Evolutionary conservation across 768 basidiomycete genomes (phyloP).

Genomic region (Porpolomopsis calyptriformis): DNA sequence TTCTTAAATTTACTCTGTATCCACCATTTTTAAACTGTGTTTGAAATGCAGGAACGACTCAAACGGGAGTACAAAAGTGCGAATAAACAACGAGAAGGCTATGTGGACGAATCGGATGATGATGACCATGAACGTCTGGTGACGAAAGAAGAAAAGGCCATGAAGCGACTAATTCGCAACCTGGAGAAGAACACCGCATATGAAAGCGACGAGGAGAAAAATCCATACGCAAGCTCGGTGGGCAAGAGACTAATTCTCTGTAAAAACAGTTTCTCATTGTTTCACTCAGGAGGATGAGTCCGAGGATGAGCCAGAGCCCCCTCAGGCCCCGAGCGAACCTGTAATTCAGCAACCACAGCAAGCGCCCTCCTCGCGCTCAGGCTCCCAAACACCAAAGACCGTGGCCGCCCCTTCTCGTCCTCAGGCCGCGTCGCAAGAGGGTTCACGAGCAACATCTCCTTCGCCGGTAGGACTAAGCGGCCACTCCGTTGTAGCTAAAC

Average conservation of each 20-base stretch:
- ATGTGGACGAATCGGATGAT: slow-evolving; percentile 67
- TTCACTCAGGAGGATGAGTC: slow-evolving; percentile 54
- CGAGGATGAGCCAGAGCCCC: slow-evolving; percentile 52
- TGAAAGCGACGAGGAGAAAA: slow-evolving; percentile 74
- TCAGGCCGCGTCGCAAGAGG: slow-evolving; percentile 17
- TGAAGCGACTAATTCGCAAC: slow-evolving; percentile 80
- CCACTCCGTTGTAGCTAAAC: slow-evolving; percentile 71
- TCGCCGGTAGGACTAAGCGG: slow-evolving; percentile 51
- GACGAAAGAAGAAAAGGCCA: slow-evolving; percentile 63
- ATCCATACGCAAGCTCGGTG: slow-evolving; percentile 75
- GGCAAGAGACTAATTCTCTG: slow-evolving; percentile 17
- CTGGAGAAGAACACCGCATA: slow-evolving; percentile 75
- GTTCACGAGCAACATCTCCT: slow-evolving; percentile 54
- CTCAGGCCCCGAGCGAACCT: slow-evolving; percentile 28
- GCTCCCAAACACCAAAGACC: slow-evolving; percentile 34
- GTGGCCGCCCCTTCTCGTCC: slow-evolving; percentile 21
- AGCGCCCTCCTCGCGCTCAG: slow-evolving; percentile 34
- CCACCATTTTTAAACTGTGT: background rate
- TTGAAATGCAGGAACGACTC: slow-evolving; percentile 54
- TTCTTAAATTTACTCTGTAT: slow-evolving; percentile 6
- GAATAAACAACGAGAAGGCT: slow-evolving; percentile 61
- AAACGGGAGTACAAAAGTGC: slow-evolving; percentile 74
- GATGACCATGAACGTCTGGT: slow-evolving; percentile 47
- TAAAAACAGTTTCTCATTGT: slow-evolving; percentile 6
- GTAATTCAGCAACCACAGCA: slow-evolving; percentile 41